Conservation (phyloP, 1,284 basidiomycete species). For the Irpex sp. region DNA sequence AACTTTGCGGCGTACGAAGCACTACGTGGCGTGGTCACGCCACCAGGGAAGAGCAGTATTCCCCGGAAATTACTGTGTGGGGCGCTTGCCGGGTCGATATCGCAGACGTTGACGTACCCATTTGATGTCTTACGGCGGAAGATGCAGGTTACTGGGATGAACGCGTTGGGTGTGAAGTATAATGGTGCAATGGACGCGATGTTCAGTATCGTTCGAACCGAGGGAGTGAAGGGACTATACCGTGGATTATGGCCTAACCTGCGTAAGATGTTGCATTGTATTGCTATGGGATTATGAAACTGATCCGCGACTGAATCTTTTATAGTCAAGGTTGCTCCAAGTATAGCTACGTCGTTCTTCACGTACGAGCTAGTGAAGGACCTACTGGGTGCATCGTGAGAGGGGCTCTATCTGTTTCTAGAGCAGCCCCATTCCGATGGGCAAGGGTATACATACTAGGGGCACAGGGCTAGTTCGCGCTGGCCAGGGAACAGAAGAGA, state of each 20-base stretch:
- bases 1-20: slow-evolving; percentile 83
- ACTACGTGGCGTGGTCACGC: slow-evolving; percentile 67
- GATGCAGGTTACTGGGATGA: slow-evolving; percentile 94
- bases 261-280: slow-evolving; percentile 48
- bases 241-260: slow-evolving; percentile 91
- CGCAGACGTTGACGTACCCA: slow-evolving; percentile 93
- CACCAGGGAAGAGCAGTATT: slow-evolving; percentile 66
- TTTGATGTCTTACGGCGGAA: slow-evolving; percentile 92
- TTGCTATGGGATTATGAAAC: neutral
- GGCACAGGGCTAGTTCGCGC: neutral
- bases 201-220: slow-evolving; percentile 62
- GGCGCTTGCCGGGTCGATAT: slow-evolving; percentile 79
- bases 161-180: slow-evolving; percentile 63
- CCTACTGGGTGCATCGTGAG: slow-evolving; percentile 26
- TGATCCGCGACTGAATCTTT: slow-evolving; percentile 7
- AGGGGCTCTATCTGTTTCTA: neutral
- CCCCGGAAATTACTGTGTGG: slow-evolving; percentile 70
- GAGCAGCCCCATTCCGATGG: neutral
- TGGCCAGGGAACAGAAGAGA: neutral
- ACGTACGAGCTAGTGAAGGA: slow-evolving; percentile 70
- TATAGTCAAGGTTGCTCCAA: slow-evolving; percentile 86
- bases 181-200: slow-evolving; percentile 79
- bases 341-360: slow-evolving; percentile 85
- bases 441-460: neutral
- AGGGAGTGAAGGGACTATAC: slow-evolving; percentile 78